Conservation (phyloP, 73 alveolate genomes). For the Durusdinium trenchii region DNA sequence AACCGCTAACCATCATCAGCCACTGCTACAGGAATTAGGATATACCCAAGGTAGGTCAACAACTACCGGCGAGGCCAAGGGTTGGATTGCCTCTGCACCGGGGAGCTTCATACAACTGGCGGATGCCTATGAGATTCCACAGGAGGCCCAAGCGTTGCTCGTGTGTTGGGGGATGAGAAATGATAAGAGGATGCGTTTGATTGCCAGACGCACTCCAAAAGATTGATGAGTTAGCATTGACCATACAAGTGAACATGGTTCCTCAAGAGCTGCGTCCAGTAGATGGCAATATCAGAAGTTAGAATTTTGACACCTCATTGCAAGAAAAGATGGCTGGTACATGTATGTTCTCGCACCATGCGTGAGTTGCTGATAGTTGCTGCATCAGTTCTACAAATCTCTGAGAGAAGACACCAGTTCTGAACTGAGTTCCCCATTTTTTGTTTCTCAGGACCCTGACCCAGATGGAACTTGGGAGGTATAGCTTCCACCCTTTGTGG, state of each 20-base stretch:
- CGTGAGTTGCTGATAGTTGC: background rate
- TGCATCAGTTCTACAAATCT: background rate
- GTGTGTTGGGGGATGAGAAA: background rate
- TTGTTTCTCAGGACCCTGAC: no score
- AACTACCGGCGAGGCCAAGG: background rate
- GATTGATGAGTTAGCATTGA: no score
- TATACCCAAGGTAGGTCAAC: no score
- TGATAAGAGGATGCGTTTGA: background rate
- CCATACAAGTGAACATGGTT: background rate
- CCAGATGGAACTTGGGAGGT: no score
- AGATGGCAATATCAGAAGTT: background rate
- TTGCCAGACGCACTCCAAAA: background rate
- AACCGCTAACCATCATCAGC: no score
- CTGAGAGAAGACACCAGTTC: no score
- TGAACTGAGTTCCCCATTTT: no score
- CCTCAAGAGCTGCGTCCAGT: background rate
- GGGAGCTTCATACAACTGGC: background rate
- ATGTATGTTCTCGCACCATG: no score
- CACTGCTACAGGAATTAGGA: no score
- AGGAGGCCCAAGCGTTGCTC: background rate
- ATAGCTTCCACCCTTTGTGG: background rate
- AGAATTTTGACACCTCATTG: background rate
- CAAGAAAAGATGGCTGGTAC: background rate
- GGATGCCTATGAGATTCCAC: constrained; percentile 29
- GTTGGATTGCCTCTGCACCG: background rate